Base-by-base conservation (phyloP, 2,329 filamentous ascomycete genomes). In the Macrophomina pseudophaseolina region DNA sequence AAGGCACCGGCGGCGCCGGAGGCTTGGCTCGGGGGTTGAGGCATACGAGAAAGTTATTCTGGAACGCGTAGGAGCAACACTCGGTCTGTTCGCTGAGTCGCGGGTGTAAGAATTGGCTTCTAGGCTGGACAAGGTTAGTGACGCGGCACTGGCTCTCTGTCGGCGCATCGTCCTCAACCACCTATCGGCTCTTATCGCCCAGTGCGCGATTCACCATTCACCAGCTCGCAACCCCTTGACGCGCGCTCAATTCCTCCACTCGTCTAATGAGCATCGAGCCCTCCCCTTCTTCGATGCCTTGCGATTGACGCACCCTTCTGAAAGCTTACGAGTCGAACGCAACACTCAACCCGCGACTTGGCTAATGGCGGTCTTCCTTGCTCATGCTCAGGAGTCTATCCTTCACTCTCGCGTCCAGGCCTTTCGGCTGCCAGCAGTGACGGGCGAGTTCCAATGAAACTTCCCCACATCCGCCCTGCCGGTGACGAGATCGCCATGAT, bases 41-140 rank as follows among this genome's bases (percentile, higher is more conserved):
- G 56, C 56, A 60, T 59, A 46, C 28, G 40, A 44, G 23, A 46
- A 40, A 30, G 42, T 59, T 60, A 48, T 44, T 46, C 28, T 60
- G 40, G 28, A 14, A 18, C 32, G 30, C 11, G 14, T 18, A 44
- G 40, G 56, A 58, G 53, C 53, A 42, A 44, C 6, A 4, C 14
- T 35, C 14, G 53, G 53, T 58, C 53, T 58, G 53, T 58, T 11
- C 8, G 42, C 42, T 5, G 38, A 40, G 42, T 5, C 7, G 16
- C 42, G 16, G 42, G 16, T 14, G 49, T 8, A 7, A 16, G 11
- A n/a, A 12, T 52, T 52, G 12, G 30, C 28, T 5, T 51, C 48
- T 33, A 60, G 56, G 33, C 56, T 48, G 56, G 14, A 33, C 30
- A 33, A 60, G 40, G 56, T 60, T 60, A 14, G 14, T 18, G 35